Evolutionary conservation across 140 eudicot species (phyloP).

Genomic region (Flaveria floridana): DNA sequence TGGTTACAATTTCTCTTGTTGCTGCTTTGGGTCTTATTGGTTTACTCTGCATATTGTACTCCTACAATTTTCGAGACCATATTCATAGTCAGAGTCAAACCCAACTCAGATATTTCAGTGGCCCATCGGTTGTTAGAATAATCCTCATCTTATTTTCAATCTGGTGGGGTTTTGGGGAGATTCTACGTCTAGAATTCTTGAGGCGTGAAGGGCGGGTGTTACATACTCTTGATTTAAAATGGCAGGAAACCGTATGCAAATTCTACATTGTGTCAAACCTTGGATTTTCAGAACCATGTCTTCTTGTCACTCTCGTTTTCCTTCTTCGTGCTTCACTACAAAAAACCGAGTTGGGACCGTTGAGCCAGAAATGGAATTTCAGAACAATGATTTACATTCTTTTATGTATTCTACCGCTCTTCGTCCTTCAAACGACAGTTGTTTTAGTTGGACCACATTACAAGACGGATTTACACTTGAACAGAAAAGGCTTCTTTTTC

Average conservation of each 20-base stretch:
- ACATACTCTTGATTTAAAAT: slow-evolving; percentile 45
- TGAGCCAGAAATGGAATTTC: slow-evolving; percentile 74
- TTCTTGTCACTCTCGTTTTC: slow-evolving; percentile 63
- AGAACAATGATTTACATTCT: slow-evolving; percentile 65
- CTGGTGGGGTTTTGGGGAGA: slow-evolving; percentile 85
- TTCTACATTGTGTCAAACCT: slow-evolving; percentile 81
- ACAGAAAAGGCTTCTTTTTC: slow-evolving; percentile 49
- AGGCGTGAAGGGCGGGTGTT: slow-evolving; percentile 59
- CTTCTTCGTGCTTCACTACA: slow-evolving; percentile 87
- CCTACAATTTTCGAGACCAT: slow-evolving; percentile 62
- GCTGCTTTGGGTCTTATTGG: slow-evolving; percentile 56
- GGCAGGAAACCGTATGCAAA: slow-evolving; percentile 89
- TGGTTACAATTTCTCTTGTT: slow-evolving; percentile 81
- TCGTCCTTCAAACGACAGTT: slow-evolving; percentile 66
- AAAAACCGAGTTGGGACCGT: slow-evolving; percentile 53
- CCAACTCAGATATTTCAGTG: slow-evolving; percentile 74
- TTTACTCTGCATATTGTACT: slow-evolving; percentile 64
- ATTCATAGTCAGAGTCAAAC: slow-evolving; percentile 47
- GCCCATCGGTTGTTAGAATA: slow-evolving; percentile 84
- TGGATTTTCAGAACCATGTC: slow-evolving; percentile 91
- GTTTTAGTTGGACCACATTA: slow-evolving; percentile 55
- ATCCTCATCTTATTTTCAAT: slow-evolving; percentile 51
- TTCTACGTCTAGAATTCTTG: slow-evolving; percentile 59
- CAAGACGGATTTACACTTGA: slow-evolving; percentile 31
- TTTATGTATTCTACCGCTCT: slow-evolving; percentile 57